These are phyloP conservation scores for Chenopodium berlandieri DNA, from an alignment of 148 eudicot species.

Conservation along the genomic window DNA sequence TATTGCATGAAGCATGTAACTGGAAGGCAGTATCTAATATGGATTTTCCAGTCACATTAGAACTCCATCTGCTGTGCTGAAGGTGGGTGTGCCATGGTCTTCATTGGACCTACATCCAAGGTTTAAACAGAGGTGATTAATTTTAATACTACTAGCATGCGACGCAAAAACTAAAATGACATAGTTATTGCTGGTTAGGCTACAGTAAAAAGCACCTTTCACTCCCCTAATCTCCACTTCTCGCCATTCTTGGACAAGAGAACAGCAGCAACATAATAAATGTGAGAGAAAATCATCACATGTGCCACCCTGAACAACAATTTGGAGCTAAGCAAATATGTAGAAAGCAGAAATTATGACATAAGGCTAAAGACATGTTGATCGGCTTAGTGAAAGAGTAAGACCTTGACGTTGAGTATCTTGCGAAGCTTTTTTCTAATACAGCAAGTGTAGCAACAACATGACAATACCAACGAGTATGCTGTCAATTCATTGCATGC, in stretches of 20 bases:
- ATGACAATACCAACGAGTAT: constrained; percentile 83
- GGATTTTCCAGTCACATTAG: background rate
- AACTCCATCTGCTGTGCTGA: constrained; percentile 34
- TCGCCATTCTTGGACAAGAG: constrained; percentile 97
- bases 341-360: background rate
- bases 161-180: background rate
- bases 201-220: constrained; percentile 19
- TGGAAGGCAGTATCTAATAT: background rate
- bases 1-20: background rate
- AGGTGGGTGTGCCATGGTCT: constrained; percentile 29
- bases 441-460: constrained; percentile 98
- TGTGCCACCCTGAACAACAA: constrained; percentile 63
- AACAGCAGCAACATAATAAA: constrained; percentile 94
- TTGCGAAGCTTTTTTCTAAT: constrained; percentile 87
- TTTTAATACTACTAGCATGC: background rate
- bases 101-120: constrained; percentile 24
- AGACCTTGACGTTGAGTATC: constrained; percentile 64
- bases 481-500: constrained; percentile 84
- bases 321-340: background rate
- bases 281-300: constrained; percentile 92
- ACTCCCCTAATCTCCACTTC: constrained; percentile 83
- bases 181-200: background rate
- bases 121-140: background rate
- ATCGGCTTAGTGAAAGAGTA: background rate
- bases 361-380: background rate